Percentiles rank a stretch among this genome's conserved stretches.
phyloP scores from a whole-genome alignment of 345 rosid species.

The Barbarea vulgaris region DNA sequence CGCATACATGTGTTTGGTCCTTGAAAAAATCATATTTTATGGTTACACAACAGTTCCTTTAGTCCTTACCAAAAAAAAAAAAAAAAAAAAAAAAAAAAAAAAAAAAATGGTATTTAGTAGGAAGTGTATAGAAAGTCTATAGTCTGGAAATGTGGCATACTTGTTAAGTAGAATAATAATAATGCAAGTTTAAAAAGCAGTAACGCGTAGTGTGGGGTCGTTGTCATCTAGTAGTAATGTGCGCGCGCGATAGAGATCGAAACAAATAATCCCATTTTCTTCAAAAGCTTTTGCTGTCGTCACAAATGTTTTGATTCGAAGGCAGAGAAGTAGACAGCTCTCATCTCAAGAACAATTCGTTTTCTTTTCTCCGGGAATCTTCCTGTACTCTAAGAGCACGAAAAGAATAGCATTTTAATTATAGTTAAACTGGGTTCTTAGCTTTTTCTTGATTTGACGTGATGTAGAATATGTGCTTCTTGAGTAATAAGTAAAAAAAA shows the following conservation, averaged over 20 bases:
- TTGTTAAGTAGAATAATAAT: not conserved
- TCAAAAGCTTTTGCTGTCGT: not conserved
- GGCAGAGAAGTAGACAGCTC: constrained; percentile 23
- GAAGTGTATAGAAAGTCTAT: not conserved
- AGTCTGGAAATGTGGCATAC: not conserved
- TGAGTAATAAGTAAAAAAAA: constrained; percentile 17
- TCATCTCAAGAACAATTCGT: constrained; percentile 26
- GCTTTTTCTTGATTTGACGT: constrained; percentile 32
- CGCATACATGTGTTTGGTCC: not conserved
- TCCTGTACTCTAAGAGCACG: constrained; percentile 20
- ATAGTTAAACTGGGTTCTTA: constrained; percentile 25
- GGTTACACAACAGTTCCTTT: not conserved
- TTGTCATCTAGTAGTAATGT: not conserved
- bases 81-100: too few relatives aligned
- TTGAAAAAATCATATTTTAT: not conserved
- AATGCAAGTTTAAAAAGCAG: not conserved
- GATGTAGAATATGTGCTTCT: constrained; percentile 27
- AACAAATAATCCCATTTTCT: not conserved
- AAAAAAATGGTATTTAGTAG: too few relatives aligned
- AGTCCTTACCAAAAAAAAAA: too few relatives aligned
- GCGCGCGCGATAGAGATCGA: not conserved
- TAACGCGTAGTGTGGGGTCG: not conserved
- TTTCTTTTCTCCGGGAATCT: constrained; percentile 3
- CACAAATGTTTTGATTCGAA: not conserved
- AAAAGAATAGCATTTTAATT: constrained; percentile 2